Conservation (phyloP, 1,139 yeast genomes). For the Saccharomyces hybrid region DNA sequence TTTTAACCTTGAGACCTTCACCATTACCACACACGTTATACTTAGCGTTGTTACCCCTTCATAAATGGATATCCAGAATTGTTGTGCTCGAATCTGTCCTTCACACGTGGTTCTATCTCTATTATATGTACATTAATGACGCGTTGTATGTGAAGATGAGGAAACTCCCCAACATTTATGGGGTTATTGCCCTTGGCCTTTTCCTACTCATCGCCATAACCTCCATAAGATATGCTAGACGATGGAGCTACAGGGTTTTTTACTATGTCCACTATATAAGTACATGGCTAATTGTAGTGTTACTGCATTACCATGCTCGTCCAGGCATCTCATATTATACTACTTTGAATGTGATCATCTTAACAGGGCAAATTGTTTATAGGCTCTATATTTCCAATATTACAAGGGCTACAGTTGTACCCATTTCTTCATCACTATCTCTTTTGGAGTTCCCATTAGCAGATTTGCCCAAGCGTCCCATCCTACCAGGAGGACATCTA, state of each 20-base stretch:
- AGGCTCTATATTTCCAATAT: constrained; percentile 35
- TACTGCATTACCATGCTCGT: constrained; percentile 67
- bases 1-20: constrained; percentile 56
- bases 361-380: constrained; percentile 39
- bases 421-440: constrained; percentile 40
- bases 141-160: constrained; percentile 36
- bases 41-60: constrained; percentile 49
- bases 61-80: constrained; percentile 75
- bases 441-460: constrained; percentile 39
- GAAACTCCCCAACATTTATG: constrained; percentile 48
- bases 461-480: constrained; percentile 23
- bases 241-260: constrained; percentile 48
- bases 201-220: constrained; percentile 43
- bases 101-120: constrained; percentile 42
- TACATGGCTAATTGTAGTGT: constrained; percentile 54
- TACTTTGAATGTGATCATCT: constrained; percentile 39
- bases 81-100: constrained; percentile 44
- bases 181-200: constrained; percentile 45
- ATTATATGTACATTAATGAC: constrained; percentile 49
- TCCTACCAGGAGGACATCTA: constrained; percentile 49
- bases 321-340: constrained; percentile 58
- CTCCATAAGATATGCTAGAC: constrained; percentile 52
- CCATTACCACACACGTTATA: constrained; percentile 50
- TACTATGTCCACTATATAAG: constrained; percentile 60
- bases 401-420: constrained; percentile 36